Base-by-base conservation (phyloP, 768 basidiomycete species). In the Trametes elegans region DNA sequence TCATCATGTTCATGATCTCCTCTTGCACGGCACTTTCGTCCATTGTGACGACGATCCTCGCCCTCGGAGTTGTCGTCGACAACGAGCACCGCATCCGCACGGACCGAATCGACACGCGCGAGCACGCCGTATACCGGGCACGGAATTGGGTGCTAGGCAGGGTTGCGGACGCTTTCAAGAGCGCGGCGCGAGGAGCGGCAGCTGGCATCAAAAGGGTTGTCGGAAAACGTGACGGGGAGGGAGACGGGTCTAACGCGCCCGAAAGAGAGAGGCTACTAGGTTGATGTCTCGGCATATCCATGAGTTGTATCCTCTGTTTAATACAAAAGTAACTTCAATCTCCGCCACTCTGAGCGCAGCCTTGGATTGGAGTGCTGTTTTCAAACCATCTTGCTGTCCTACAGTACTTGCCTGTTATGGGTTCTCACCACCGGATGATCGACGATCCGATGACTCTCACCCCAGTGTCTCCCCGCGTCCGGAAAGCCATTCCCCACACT, bases 1-100 rank as follows among this genome's bases (percentile, higher is more conserved):
- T 95, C 54, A 91, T 95, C 72, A 90, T 93, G 84, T 94, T 95
- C 71, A 90, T 94, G 87, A 90, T 94, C 40, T 84, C 85, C 3
- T 84, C 91, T 0, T 80, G 83, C 54, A 87, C 88, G 0, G 82
- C 85, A 0, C 78, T 95, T 23, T 81, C 87, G 11, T 78, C 85
- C 3, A 84, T 90, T 49, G 72, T 80, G 47, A 80, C 83, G 3
- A 85, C 86, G 0, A 70, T 85, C 52, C 71, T 83, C 36, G 76
- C 82, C 7, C 77, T 93, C 7, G 66, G 68, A 3, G 76, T 87
- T 13, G 76, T 87, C 6, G 80, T 93, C 32, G 93, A 95, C 64
- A 60, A 62, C 16, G 81, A 89, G 48, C 81, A 88, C 62, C 75
- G 87, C 21, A 70, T 90, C 6, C 76, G 88, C 18, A 64, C 67